Conservation (phyloP, 2,329 filamentous ascomycete species). For the Leptographium lundbergii region DNA sequence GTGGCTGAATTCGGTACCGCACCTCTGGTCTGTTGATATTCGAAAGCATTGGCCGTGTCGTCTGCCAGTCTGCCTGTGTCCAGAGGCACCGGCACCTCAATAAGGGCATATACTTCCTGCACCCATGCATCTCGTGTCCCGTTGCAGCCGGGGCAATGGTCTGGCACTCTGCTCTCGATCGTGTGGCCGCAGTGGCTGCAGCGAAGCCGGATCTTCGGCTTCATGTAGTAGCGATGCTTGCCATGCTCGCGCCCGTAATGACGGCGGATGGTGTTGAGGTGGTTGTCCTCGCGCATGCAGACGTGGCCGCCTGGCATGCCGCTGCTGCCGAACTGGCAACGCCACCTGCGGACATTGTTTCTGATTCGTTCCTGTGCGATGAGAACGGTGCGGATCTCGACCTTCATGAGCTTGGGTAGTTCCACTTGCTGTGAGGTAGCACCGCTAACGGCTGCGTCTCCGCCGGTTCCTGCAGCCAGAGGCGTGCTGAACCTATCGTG, state of each 20-base stretch:
- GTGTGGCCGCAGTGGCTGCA: slow-evolving; percentile 5
- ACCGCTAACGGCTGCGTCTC: neutral
- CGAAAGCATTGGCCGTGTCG: neutral
- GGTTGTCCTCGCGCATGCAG: slow-evolving; percentile 11
- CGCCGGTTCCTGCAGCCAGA: neutral
- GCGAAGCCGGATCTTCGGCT: slow-evolving; percentile 1
- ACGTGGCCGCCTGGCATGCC: slow-evolving; percentile 1
- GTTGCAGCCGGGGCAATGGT: slow-evolving; percentile 5
- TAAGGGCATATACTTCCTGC: slow-evolving; percentile 7
- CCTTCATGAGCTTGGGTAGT: slow-evolving; percentile 1
- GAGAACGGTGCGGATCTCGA: slow-evolving; percentile 6
- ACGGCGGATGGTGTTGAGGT: slow-evolving; percentile 11
- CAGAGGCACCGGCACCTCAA: slow-evolving; percentile 8
- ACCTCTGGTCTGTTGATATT: neutral
- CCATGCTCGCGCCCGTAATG: slow-evolving; percentile 14
- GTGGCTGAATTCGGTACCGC: neutral
- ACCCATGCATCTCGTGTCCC: slow-evolving; percentile 5
- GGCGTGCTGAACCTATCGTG: neutral
- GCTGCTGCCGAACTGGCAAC: slow-evolving; percentile 9
- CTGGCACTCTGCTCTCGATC: neutral
- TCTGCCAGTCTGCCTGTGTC: neutral
- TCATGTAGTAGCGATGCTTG: slow-evolving; percentile 8
- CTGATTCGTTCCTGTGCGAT: slow-evolving; percentile 9
- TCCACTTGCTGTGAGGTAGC: neutral
- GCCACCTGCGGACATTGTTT: slow-evolving; percentile 6